Evolutionary conservation across 257 asterid genomes (phyloP), one percentile per base, ranked within the genome.

Genomic region (Solanum megistacrolobum): DNA sequence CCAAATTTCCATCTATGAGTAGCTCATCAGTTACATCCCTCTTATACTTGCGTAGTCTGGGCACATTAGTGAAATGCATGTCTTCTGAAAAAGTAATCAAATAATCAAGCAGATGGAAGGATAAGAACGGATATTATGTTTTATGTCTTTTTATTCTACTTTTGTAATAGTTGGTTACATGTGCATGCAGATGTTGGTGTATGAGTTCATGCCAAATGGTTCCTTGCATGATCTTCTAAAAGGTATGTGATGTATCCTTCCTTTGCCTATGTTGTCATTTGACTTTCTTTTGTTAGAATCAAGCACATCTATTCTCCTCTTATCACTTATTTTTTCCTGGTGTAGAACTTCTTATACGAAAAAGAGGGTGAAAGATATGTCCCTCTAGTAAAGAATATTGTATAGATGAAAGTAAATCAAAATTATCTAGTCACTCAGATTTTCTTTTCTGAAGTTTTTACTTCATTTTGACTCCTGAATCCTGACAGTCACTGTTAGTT

Each of bases 121-220:
- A 38, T 76, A 36, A 38, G 21, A 39, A 39, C 5, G 1, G 83
- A 39, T 76, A 76, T 39, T 35, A 84, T 60, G 14, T 31, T 84
- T 84, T 58, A 4, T 62, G 66, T 2, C 4, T 35, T 27, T 27
- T 76, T 39, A 23, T 76, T 76, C 83, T 76, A n/a, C 12, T 38
- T 39, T 82, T 18, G 69, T 82, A 82, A 82, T 48, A 46, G 43
- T 48, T 29, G 43, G 39, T 31, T 82, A 48, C 38, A 8, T 82
- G 29, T 86, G 32, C 75, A n/a, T 74, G 73, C 86, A 82, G 86
- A 82, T 82, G 86, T 48, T 82, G 62, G 86, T 82, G 43, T 82
- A 82, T 82, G 86, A 82, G 86, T 82, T 29, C 86, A 82, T 82
- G 86, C 86, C 86, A 82, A 82, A 82, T 82, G 86, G 86, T 82